Evolutionary conservation across 805 yeast species (phyloP), one percentile per base, ranked within the genome.

Genomic region (Nakazawaea laoshanensis): DNA sequence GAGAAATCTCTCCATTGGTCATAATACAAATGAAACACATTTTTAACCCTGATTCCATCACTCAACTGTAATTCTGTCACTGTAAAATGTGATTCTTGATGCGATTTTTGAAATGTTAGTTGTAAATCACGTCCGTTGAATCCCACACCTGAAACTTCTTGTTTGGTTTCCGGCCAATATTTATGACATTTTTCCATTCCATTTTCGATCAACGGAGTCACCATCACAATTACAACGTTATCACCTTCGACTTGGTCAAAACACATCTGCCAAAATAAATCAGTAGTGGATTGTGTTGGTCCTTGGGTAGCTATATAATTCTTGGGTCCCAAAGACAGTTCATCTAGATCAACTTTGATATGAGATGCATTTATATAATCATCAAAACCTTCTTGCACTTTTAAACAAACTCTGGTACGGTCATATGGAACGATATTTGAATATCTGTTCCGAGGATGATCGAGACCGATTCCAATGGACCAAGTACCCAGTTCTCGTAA

Each of bases 291-390:
- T 0, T 38, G 30, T n/a, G 62, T 47, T 2, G 77, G 77, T 2
- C 89, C 94, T 47, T 82, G 94, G 2, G 81, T 63, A 0, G 86
- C 83, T 20, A 82, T 77, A 48, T 77, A 81, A 4, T 26, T 20
- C 4, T 34, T 29, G 12, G 20, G 13, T 5, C 14, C 22, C 29
- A 24, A 22, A n/a, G n/a, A n/a, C n/a, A n/a, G n/a, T n/a, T n/a
- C n/a, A n/a, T n/a, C n/a, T n/a, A n/a, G n/a, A 10, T 31, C 39
- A 14, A 60, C 37, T 3, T 38, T 28, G 15, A 63, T 50, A 28
- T 43, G 30, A 12, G 57, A 52, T 2, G 66, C 69, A 43, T 63
- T 63, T 24, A 61, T 59, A 37, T 61, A 63, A 39, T 56, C 61
- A 2, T 49, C 42, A 5, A 19, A 36, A 2, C 55, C 52, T 2